phyloP scores from a whole-genome alignment of 306 rosid genomes.

The Quercus engelmannii region DNA sequence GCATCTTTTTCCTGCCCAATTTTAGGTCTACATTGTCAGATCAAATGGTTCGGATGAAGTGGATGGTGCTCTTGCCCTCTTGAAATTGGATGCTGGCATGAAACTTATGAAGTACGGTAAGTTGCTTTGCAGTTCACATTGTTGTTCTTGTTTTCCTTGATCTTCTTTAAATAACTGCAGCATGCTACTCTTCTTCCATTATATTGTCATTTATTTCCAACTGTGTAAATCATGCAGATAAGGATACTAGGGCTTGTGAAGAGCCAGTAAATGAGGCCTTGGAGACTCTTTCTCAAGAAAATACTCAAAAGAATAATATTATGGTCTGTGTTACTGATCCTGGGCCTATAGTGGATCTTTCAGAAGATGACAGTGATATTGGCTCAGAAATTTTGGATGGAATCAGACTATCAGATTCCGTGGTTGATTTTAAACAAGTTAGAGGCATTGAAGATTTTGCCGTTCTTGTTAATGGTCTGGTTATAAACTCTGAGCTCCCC shows the following conservation, averaged over 20 bases:
- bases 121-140: constrained; percentile 13
- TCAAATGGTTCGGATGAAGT: constrained; percentile 32
- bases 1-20: not conserved
- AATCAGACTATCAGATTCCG: constrained; percentile 30
- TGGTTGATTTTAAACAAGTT: constrained; percentile 32
- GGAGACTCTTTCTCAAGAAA: constrained; percentile 17
- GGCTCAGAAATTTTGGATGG: constrained; percentile 25
- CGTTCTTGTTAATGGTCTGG: constrained; percentile 36
- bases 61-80: constrained; percentile 43
- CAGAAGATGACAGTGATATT: constrained; percentile 25
- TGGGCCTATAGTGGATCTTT: constrained; percentile 5
- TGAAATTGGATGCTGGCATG: constrained; percentile 21
- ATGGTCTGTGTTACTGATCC: not conserved
- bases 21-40: constrained; percentile 60
- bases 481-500: constrained; percentile 44
- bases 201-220: not conserved
- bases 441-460: constrained; percentile 38
- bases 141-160: not conserved
- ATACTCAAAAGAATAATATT: not conserved
- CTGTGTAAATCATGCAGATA: constrained; percentile 11
- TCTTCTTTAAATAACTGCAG: not conserved
- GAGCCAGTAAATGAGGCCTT: constrained; percentile 4
- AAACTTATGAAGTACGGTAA: constrained; percentile 15
- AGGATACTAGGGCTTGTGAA: not conserved
- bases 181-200: not conserved